A percentile compares a stretch with the other conserved stretches of the same genome.
phyloP scores from a whole-genome alignment of 2,329 filamentous ascomycete genomes.

The Epichloe brachyelytri region DNA sequence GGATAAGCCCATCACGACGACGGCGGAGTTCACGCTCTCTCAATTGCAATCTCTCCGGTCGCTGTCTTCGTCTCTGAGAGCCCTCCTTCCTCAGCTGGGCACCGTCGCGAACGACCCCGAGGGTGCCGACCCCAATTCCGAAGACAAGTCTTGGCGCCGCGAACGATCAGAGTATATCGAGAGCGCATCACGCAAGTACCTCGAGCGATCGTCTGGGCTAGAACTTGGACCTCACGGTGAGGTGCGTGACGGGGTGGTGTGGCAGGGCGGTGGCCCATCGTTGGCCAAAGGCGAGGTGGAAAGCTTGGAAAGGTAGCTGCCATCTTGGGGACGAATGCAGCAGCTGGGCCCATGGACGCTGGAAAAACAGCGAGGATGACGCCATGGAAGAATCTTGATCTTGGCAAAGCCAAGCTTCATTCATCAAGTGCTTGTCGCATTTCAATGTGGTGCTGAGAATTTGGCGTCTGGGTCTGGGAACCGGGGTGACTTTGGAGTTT shows the following conservation, averaged over 20 bases:
- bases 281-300: slow-evolving; percentile 42
- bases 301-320: slow-evolving; percentile 38
- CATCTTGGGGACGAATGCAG: slow-evolving; percentile 23
- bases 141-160: slow-evolving; percentile 42
- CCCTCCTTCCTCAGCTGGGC: slow-evolving; percentile 51
- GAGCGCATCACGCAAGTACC: slow-evolving; percentile 58
- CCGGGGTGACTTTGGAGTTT: too few relatives aligned
- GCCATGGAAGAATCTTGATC: slow-evolving; percentile 19
- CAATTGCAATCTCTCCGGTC: slow-evolving; percentile 70
- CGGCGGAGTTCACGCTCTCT: slow-evolving; percentile 64
- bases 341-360: background rate
- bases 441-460: too few relatives aligned
- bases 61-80: slow-evolving; percentile 46
- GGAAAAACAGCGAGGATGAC: slow-evolving; percentile 4
- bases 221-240: slow-evolving; percentile 50
- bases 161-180: slow-evolving; percentile 77
- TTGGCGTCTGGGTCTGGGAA: background rate
- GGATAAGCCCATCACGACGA: slow-evolving; percentile 50
- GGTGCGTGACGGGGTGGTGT: slow-evolving; percentile 52
- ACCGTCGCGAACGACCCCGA: background rate
- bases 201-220: slow-evolving; percentile 57
- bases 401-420: too few relatives aligned
- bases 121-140: slow-evolving; percentile 17
- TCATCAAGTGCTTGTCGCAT: too few relatives aligned
- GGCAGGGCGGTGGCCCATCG: slow-evolving; percentile 41